These are phyloP conservation scores for Penicillium roqueforti DNA, from an alignment of 495 filamentous ascomycete genomes.

Conservation along the genomic window DNA sequence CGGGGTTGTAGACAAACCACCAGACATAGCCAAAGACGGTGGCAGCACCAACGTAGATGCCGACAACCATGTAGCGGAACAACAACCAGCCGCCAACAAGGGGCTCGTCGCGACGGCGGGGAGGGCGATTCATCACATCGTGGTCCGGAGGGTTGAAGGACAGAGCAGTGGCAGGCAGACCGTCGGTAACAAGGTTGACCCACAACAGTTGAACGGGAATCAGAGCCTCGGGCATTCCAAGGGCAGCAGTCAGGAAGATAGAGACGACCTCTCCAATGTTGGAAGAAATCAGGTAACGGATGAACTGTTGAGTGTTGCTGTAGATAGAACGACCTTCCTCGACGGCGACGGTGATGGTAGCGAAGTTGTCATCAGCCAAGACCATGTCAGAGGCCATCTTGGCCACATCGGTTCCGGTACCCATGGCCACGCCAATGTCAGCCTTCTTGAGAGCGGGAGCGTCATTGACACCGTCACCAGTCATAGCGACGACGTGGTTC, in stretches of 20 bases:
- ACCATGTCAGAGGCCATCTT: slow-evolving; percentile 99
- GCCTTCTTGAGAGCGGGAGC: slow-evolving; percentile 97
- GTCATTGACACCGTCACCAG: slow-evolving; percentile 98
- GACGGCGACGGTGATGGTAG: slow-evolving; percentile 92
- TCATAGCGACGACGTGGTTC: slow-evolving; percentile 98
- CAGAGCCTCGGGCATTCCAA: slow-evolving; percentile 96
- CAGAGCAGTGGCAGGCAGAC: slow-evolving; percentile 90
- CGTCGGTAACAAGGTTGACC: slow-evolving; percentile 99
- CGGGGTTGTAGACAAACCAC: slow-evolving; percentile 97
- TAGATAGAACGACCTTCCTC: slow-evolving; percentile 98
- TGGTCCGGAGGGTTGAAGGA: slow-evolving; percentile 97
- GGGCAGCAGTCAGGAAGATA: slow-evolving; percentile 95
- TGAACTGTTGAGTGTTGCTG: slow-evolving; percentile 99
- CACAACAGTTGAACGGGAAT: slow-evolving; percentile 97
- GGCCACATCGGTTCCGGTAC: slow-evolving; percentile 94
- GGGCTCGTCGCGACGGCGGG: slow-evolving; percentile 84
- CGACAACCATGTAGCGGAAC: slow-evolving; percentile 96
- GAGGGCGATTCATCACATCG: slow-evolving; percentile 91
- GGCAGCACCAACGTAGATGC: slow-evolving; percentile 87
- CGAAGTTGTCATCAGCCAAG: slow-evolving; percentile 97
- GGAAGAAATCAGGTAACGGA: slow-evolving; percentile 96
- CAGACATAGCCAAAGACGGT: slow-evolving; percentile 98
- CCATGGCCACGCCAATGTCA: slow-evolving; percentile 99
- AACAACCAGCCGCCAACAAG: slow-evolving; percentile 95
- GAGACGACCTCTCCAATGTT: slow-evolving; percentile 99